Percentiles rank a stretch among this genome's conserved stretches.
These are phyloP conservation scores for Debaryomyces psychrophilus DNA, from an alignment of 1,139 yeast genomes.

Conservation along the genomic window DNA sequence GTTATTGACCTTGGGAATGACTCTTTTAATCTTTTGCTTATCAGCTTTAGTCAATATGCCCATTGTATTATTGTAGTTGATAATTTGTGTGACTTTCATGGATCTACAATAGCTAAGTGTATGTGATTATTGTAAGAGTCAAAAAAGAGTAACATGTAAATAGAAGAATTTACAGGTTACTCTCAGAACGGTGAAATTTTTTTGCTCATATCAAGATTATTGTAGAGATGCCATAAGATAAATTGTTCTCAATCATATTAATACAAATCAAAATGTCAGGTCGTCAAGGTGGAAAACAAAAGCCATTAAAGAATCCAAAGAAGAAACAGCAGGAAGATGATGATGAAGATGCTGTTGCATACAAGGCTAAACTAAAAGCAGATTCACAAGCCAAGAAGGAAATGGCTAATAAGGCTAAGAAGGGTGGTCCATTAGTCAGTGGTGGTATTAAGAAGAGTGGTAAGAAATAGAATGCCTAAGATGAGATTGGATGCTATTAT, in stretches of 20 bases:
- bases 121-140: not conserved
- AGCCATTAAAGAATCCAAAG: conserved; percentile 71
- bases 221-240: not conserved
- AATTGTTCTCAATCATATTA: not conserved
- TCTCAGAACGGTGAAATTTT: not conserved
- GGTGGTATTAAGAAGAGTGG: conserved; percentile 95
- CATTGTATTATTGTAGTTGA: conserved; percentile 34
- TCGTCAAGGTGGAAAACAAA: conserved; percentile 76
- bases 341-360: conserved; percentile 81
- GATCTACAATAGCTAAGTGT: not conserved
- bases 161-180: conserved; percentile 5
- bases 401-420: conserved; percentile 82
- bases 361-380: conserved; percentile 92
- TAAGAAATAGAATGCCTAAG: conserved; percentile 47
- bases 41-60: conserved; percentile 68
- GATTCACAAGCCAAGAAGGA: conserved; percentile 93
- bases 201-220: not conserved
- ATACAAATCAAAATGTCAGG: conserved; percentile 53
- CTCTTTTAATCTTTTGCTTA: conserved; percentile 85
- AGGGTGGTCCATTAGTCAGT: conserved; percentile 89
- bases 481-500: not conserved
- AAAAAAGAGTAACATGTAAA: conserved; percentile 4
- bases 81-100: not conserved
- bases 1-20: conserved; percentile 84
- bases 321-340: conserved; percentile 73